phyloP scores from a whole-genome alignment of 164 flowering plant species.

The Cinnamomum chago region DNA sequence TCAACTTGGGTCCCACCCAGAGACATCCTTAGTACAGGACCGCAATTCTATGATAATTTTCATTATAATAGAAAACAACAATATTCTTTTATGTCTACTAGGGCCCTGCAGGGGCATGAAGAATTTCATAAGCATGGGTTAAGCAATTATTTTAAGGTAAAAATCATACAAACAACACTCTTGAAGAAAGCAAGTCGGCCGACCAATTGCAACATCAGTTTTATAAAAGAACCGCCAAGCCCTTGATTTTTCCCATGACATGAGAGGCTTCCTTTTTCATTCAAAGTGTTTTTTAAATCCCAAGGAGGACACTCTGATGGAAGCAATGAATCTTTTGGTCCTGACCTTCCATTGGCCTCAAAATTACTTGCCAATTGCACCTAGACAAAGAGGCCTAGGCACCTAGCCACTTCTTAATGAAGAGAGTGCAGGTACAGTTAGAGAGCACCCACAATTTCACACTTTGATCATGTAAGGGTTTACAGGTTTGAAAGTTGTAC shows the following conservation, averaged over 20 bases:
- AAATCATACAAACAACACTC: neutral
- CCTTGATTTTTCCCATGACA: neutral
- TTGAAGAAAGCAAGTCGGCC: neutral
- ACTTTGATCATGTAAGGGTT: neutral
- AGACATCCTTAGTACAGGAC: too few relatives aligned
- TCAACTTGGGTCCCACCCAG: too few relatives aligned
- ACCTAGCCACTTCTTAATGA: neutral
- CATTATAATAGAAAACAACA: neutral
- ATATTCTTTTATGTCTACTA: neutral
- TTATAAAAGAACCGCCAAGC: neutral
- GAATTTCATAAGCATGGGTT: neutral
- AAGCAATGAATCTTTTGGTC: neutral
- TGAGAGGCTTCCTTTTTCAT: neutral
- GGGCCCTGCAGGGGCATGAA: neutral
- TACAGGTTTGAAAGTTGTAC: too few relatives aligned
- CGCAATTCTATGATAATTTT: too few relatives aligned
- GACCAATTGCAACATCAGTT: neutral
- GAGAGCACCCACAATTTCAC: neutral
- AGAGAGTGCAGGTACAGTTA: neutral
- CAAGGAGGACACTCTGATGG: neutral
- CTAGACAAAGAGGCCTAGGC: neutral
- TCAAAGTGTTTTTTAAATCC: too few relatives aligned
- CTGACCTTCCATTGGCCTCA: neutral
- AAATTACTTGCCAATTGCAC: neutral
- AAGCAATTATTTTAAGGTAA: neutral